Percentiles rank a stretch among this genome's conserved stretches.
These are phyloP conservation scores for Spencermartinsiella europaea DNA, from an alignment of 805 yeast species.

Conservation along the genomic window DNA sequence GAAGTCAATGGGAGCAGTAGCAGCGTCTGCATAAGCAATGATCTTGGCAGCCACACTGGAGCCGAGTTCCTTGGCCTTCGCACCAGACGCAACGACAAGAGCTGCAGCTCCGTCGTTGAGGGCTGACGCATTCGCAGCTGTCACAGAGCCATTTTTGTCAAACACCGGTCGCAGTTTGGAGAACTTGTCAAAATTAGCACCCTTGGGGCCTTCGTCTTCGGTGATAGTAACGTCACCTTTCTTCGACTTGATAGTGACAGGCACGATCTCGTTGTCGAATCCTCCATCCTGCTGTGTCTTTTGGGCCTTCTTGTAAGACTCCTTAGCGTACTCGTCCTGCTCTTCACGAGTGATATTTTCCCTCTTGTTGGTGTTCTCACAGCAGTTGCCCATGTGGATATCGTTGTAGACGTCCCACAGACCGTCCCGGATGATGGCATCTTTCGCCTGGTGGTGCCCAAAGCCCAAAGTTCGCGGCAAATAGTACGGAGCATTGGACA, in stretches of 20 bases:
- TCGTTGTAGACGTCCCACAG: slow-evolving; percentile 82
- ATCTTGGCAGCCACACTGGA: slow-evolving; percentile 70
- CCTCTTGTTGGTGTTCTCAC: slow-evolving; percentile 88
- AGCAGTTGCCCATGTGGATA: slow-evolving; percentile 89
- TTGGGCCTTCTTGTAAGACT: slow-evolving; percentile 76
- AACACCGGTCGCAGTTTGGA: slow-evolving; percentile 82
- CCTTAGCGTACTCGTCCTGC: slow-evolving; percentile 80
- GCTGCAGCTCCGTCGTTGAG: slow-evolving; percentile 97
- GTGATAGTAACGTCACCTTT: slow-evolving; percentile 68
- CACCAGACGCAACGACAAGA: slow-evolving; percentile 73
- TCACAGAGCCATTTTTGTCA: slow-evolving; percentile 89
- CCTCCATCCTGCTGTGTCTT: slow-evolving; percentile 67
- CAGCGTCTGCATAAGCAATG: slow-evolving; percentile 94
- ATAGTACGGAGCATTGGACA: slow-evolving; percentile 92
- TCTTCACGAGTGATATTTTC: slow-evolving; percentile 69
- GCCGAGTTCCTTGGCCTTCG: slow-evolving; percentile 68
- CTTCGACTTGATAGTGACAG: slow-evolving; percentile 62
- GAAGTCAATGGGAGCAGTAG: slow-evolving; percentile 84
- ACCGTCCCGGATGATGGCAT: slow-evolving; percentile 71
- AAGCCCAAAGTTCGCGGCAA: slow-evolving; percentile 60
- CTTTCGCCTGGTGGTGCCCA: slow-evolving; percentile 51
- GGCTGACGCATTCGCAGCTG: slow-evolving; percentile 93
- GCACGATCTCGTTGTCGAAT: slow-evolving; percentile 72
- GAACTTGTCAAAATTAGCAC: slow-evolving; percentile 66
- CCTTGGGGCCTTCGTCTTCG: slow-evolving; percentile 71